Conservation (phyloP, 2,329 filamentous ascomycete species). For the Aureobasidium pullulans region DNA sequence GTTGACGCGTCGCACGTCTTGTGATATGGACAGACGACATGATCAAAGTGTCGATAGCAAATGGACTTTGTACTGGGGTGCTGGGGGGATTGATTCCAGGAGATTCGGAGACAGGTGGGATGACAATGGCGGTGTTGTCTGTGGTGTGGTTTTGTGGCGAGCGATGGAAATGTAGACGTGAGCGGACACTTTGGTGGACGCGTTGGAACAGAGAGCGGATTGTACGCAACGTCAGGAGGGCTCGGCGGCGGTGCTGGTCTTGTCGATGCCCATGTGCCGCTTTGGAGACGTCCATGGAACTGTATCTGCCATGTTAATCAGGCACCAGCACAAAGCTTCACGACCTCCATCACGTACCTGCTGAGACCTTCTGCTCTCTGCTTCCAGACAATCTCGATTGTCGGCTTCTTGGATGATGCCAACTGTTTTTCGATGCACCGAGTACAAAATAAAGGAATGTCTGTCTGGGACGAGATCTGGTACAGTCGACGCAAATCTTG, state of each 20-base stretch:
- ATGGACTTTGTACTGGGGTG: background rate
- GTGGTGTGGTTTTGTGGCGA: background rate
- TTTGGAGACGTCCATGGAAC: background rate
- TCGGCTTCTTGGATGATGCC: too few relatives aligned
- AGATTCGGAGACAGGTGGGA: background rate
- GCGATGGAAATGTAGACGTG: background rate
- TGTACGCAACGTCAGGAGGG: background rate
- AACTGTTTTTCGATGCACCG: too few relatives aligned
- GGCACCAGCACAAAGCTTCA: background rate
- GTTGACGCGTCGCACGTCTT: background rate
- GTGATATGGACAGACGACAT: background rate
- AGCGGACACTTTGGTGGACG: background rate
- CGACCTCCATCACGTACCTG: background rate
- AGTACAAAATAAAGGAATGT: background rate
- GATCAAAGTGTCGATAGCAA: background rate
- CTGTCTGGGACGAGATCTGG: background rate
- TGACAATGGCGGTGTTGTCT: background rate
- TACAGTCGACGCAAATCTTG: background rate
- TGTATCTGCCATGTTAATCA: background rate
- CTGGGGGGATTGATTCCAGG: background rate
- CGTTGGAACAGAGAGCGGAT: background rate
- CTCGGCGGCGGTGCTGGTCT: background rate
- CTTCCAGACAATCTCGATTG: background rate
- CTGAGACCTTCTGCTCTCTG: background rate
- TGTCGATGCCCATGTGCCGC: background rate